These are phyloP conservation scores for Solanum arcanum DNA, from an alignment of 257 asterid species.

Conservation along the genomic window DNA sequence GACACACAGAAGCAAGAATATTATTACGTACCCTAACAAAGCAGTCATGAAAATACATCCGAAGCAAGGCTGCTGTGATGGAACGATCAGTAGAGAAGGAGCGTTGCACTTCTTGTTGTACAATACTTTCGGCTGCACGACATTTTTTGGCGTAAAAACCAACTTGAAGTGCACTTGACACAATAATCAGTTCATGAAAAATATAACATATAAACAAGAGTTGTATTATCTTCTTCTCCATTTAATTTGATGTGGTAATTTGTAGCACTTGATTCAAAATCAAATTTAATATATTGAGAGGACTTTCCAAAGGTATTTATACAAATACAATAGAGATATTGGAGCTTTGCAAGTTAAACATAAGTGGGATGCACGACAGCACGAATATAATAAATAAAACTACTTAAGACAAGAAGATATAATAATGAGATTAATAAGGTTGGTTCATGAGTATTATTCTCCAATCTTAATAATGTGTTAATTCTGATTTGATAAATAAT, in stretches of 20 bases:
- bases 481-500: background rate
- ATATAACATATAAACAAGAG: slow-evolving; percentile 9
- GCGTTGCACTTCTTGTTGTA: slow-evolving; percentile 34
- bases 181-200: background rate
- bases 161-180: slow-evolving; percentile 28
- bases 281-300: background rate
- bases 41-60: slow-evolving; percentile 84
- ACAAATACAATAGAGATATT: background rate
- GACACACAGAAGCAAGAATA: background rate
- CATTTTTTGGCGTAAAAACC: slow-evolving; percentile 51
- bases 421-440: background rate
- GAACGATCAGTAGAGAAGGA: slow-evolving; percentile 39
- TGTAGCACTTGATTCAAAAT: background rate
- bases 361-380: background rate
- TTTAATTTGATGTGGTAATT: background rate
- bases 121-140: slow-evolving; percentile 32
- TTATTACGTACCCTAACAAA: slow-evolving; percentile 34
- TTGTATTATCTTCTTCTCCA: slow-evolving; percentile 14
- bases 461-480: too few species aligned
- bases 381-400: background rate
- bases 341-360: background rate
- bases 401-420: too few species aligned
- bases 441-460: background rate
- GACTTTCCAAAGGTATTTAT: background rate
- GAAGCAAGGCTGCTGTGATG: slow-evolving; percentile 59